phyloP scores from a whole-genome alignment of 306 rosid species.

The Astragalus glycyphyllos region DNA sequence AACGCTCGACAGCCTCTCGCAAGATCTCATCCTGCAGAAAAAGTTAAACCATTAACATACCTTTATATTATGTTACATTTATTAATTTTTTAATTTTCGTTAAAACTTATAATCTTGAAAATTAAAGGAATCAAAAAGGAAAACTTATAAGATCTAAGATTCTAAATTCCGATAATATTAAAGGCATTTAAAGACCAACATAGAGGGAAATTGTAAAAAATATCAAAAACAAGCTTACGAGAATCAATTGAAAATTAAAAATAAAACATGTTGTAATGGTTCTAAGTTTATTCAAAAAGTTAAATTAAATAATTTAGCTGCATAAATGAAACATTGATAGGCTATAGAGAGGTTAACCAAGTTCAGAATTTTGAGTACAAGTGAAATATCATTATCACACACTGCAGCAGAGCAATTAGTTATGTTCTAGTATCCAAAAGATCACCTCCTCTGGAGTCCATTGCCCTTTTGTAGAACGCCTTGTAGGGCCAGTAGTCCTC shows the following conservation, averaged over 20 bases:
- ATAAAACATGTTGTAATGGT: neutral
- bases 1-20: slow-evolving; percentile 84
- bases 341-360: slow-evolving; percentile 25
- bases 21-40: slow-evolving; percentile 75
- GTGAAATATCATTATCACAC: slow-evolving; percentile 26
- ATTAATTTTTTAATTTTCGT: neutral
- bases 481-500: slow-evolving; percentile 98
- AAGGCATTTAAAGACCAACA: neutral
- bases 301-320: neutral
- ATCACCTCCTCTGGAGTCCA: slow-evolving; percentile 96
- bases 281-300: slow-evolving; percentile 1
- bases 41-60: neutral
- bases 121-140: neutral
- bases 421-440: slow-evolving; percentile 13
- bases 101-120: slow-evolving; percentile 14
- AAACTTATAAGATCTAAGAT: neutral
- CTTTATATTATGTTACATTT: neutral
- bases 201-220: neutral
- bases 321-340: slow-evolving; percentile 40
- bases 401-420: slow-evolving; percentile 18
- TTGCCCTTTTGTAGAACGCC: slow-evolving; percentile 99
- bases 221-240: slow-evolving; percentile 8
- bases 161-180: slow-evolving; percentile 14
- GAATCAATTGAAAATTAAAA: neutral
- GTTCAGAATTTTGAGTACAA: slow-evolving; percentile 9